Evolutionary conservation across 805 yeast species (phyloP), one percentile per base, ranked within the genome.

Genomic region (Lipomyces chichibuensis): DNA sequence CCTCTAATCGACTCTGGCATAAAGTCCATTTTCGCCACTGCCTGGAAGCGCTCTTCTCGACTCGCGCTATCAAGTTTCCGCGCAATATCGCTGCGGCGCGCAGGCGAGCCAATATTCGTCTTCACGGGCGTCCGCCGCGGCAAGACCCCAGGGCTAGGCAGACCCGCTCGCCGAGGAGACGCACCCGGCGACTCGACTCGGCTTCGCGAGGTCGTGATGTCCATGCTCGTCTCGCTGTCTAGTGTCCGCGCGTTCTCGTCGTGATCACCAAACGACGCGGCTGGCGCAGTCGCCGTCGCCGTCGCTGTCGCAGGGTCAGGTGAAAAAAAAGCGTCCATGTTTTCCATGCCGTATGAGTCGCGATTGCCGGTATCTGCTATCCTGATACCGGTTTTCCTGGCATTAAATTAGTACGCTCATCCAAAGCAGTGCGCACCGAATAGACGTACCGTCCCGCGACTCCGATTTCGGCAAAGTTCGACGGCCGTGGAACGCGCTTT

Each of bases 301-400:
- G 39, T 23, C n/a, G 29, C 39, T 11, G 59, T 43, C 39, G 60
- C 29, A 3, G 64, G 66, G 23, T 57, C 65, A 13, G 74, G 72
- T 14, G 66, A 68, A 52, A 73, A 73, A 49, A 70, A 73, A 11
- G 68, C 73, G 39, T 71, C 71, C 60, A 73, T 60, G 55, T 67
- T 67, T 33, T 73, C 75, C 65, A 73, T 64, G 7, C 75, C 75
- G 20, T 64, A 57, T 39, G 60, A 62, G 46, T 73, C 75, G 46
- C 73, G 64, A n/a, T 60, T 58, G 52, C 72, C 74, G 11, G 71
- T 73, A 46, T 70, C 72, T 35, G 62, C 69, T 43, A 73, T 71
- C 20, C 66, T 60, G 32, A 74, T 57, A 11, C 75, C 75, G 14
- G 75, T 73, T 51, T 68, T 63, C 37, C 75, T 70, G 25, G 17